Conservation (phyloP, 2,329 filamentous ascomycete genomes). For the Dactylella cylindrospora region DNA sequence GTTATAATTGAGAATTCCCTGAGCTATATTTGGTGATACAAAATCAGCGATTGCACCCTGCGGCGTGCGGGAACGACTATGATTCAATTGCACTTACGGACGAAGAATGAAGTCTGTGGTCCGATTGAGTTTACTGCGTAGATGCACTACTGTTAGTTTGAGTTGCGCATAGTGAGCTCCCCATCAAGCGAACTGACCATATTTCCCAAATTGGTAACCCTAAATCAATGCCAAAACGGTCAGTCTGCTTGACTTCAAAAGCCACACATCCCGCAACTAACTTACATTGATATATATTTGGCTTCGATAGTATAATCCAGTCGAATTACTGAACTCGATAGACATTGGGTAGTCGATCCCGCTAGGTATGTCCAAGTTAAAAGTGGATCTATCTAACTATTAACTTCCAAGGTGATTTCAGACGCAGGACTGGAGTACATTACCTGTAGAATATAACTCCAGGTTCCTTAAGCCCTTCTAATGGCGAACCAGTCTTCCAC, state of each 20-base stretch:
- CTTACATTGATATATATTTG: slow-evolving; percentile 67
- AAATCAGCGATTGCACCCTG: too few relatives aligned
- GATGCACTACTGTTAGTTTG: slow-evolving; percentile 3
- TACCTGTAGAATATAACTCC: slow-evolving; percentile 63
- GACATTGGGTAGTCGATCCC: slow-evolving; percentile 64
- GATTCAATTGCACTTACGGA: slow-evolving; percentile 57
- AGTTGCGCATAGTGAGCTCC: background rate
- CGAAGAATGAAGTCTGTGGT: slow-evolving; percentile 70
- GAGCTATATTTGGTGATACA: slow-evolving; percentile 11
- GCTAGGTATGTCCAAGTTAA: slow-evolving; percentile 60
- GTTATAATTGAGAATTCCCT: slow-evolving; percentile 64
- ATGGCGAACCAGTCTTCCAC: slow-evolving; percentile 55
- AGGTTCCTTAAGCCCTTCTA: slow-evolving; percentile 52
- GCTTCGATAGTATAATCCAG: slow-evolving; percentile 59
- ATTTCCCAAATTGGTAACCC: slow-evolving; percentile 72
- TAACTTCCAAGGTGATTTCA: background rate
- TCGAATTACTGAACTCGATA: slow-evolving; percentile 61
- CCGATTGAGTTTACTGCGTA: slow-evolving; percentile 65
- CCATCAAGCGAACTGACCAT: slow-evolving; percentile 51
- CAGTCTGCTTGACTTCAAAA: too few relatives aligned
- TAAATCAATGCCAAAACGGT: background rate
- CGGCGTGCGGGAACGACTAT: too few relatives aligned
- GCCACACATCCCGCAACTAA: too few relatives aligned
- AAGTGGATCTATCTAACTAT: slow-evolving; percentile 54
- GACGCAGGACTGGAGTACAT: background rate